These are phyloP conservation scores for Nissolia schottii DNA, from an alignment of 306 rosid genomes.

Conservation along the genomic window DNA sequence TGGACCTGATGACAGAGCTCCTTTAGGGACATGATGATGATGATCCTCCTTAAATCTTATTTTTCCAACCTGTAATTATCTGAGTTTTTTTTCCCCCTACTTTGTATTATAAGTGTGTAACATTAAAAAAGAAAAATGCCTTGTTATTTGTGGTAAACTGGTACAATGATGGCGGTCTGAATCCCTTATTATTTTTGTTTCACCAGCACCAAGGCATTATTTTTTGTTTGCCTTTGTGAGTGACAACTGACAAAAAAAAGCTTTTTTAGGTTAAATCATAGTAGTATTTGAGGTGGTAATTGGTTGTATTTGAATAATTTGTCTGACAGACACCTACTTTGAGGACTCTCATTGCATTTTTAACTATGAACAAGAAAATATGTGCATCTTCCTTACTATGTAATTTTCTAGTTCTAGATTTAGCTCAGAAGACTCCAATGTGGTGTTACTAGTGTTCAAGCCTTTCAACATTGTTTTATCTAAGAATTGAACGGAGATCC, in stretches of 20 bases:
- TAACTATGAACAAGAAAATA: neutral
- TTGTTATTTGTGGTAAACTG: slow-evolving; percentile 22
- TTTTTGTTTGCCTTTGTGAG: slow-evolving; percentile 53
- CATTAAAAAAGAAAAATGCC: slow-evolving; percentile 32
- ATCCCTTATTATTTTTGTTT: slow-evolving; percentile 23
- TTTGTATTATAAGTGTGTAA: slow-evolving; percentile 45
- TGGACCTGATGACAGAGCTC: slow-evolving; percentile 90
- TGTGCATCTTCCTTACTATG: neutral
- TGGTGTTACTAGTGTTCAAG: neutral
- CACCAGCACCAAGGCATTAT: slow-evolving; percentile 33
- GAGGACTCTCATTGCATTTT: slow-evolving; percentile 14
- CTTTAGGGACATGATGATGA: slow-evolving; percentile 56
- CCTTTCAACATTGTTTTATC: too few species aligned
- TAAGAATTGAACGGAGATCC: too few species aligned
- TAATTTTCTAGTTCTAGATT: neutral
- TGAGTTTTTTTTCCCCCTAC: slow-evolving; percentile 22
- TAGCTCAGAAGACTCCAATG: slow-evolving; percentile 5
- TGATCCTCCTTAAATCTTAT: slow-evolving; percentile 16
- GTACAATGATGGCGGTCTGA: slow-evolving; percentile 23
- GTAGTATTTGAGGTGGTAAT: slow-evolving; percentile 25
- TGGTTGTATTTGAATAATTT: slow-evolving; percentile 14
- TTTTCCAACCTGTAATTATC: slow-evolving; percentile 44
- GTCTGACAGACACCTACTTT: neutral
- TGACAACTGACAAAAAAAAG: slow-evolving; percentile 15
- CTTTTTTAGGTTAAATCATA: slow-evolving; percentile 16